Evolutionary conservation across 257 asterid genomes (phyloP), one percentile per base, ranked within the genome.

Genomic region (Marsdenia floribunda): DNA sequence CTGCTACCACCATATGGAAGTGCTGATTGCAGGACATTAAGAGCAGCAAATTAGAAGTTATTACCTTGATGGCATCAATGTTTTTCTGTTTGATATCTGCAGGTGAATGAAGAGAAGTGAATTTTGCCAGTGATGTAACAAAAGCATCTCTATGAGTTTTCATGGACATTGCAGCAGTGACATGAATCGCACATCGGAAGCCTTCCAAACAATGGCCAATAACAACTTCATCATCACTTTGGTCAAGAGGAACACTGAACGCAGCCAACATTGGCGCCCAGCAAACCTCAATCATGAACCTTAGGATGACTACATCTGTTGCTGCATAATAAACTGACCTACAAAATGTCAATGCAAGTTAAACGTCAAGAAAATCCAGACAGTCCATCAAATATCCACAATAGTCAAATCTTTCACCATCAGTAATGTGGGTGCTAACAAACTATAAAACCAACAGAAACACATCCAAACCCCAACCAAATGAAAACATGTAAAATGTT

Each of bases 241-340:
- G 96, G 79, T 95, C 99, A 75, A 95, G 96, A 73, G 99, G 99
- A 83, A 95, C 99, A 75, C 99, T 95, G 81, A 95, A 92, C 73
- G 99, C 99, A 80, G 99, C 99, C 86, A 95, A 88, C 97, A 93
- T 93, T 0, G 99, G 99, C 53, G 99, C 99, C 99, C 99, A 95
- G 84, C 98, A 92, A 55, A 89, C 98, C 86, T 95, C 99, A 74
- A 95, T 86, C 99, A 95, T 95, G 91, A 95, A 95, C 70, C 96
- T 85, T 55, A 95, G 92, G 85, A 95, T 84, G 84, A 95, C 93
- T 74, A 83, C 96, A 86, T 95, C 97, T 22, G 93, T 95, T 67
- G 99, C 99, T 11, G 97, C 96, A 86, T 95, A 92, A 87, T 90
- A 93, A 76, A 88, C 86, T 77, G 98, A 95, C 96, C 99, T 95